Evolutionary conservation across 805 yeast genomes (phyloP), one percentile per base, ranked within the genome.

Genomic region (Suhomyces xylopsoci): DNA sequence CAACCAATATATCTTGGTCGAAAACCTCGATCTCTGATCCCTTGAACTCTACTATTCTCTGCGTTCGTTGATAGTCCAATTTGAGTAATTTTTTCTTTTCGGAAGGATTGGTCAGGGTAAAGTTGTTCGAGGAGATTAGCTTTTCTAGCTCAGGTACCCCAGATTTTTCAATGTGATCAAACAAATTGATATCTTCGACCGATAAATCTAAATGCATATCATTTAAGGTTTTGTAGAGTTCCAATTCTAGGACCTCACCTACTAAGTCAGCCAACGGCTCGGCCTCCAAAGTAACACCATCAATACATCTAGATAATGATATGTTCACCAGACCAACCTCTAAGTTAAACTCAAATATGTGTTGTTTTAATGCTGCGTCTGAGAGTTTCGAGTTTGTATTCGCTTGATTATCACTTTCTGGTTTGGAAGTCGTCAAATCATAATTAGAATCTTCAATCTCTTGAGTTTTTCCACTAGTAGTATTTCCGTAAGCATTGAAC

Each of bases 1-100:
- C 78, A 48, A 94, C 71, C 7, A 81, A 76, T 5, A 92, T 80
- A 57, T 81, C 84, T 66, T 90, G 97, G 62, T 92, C 97, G 65
- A 79, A 85, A 0, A 87, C 84, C 55, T 83, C 90, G 48, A 87
- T 83, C 14, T 74, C 78, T 34, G 74, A 77, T 2, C 77, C 76
- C 25, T 82, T 74, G 48, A 79, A 78, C 15, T 73, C 78, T 9
- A 82, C 90, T 46, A 82, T 66, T 63, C 96, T 75, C 63, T 82
- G 86, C 0, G 73, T 69, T 58, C 93, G 74, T 8, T 72, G 67
- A 60, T 86, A 88, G 12, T 78, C 74, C 28, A 91, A 73, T 34
- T 73, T 76, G 61, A 91, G 83, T 50, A 90, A 70, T 25, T 77
- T 78, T 8, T 69, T 66, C 14, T 70, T 61, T 9, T 61, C 67